A percentile compares a stretch with the other conserved stretches of the same genome.
Conservation (phyloP, 2,329 filamentous ascomycete species). For the Hymenoscyphus occultus region DNA sequence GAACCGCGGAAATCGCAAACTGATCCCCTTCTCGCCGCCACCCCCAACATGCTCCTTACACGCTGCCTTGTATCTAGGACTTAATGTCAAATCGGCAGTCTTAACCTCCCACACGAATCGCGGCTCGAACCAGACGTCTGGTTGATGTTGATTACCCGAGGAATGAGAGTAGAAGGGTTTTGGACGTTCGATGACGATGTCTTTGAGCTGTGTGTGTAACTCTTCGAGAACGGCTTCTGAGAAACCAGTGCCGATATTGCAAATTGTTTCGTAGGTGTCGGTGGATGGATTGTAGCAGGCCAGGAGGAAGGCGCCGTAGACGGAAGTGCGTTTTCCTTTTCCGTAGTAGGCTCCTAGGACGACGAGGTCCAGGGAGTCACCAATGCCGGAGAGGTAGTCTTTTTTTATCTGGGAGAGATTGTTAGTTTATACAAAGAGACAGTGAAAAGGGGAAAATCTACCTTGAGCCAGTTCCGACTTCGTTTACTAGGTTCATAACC, state of each 20-base stretch:
- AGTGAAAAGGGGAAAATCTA: conserved; percentile 39
- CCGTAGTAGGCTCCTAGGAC: conserved; percentile 93
- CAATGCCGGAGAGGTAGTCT: conserved; percentile 90
- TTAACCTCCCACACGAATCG: conserved; percentile 96
- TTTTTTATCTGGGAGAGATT: conserved; percentile 73
- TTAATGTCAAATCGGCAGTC: conserved; percentile 92
- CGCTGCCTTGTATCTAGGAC: conserved; percentile 93
- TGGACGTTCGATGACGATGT: conserved; percentile 78
- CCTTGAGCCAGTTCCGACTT: conserved; percentile 97
- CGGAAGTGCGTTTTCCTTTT: conserved; percentile 90
- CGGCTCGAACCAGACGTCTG: conserved; percentile 98
- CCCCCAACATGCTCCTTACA: conserved; percentile 72
- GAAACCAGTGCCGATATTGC: conserved; percentile 98
- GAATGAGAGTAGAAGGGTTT: conserved; percentile 96
- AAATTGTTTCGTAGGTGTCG: conserved; percentile 90
- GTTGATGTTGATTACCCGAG: conserved; percentile 81
- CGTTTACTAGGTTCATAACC: conserved; percentile 95
- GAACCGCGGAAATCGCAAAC: conserved; percentile 86
- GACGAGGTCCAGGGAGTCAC: conserved; percentile 94
- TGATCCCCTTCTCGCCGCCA: conserved; percentile 73
- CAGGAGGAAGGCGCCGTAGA: conserved; percentile 93
- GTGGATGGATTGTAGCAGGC: conserved; percentile 83
- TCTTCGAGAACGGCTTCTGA: conserved; percentile 91
- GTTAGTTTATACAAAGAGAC: neutral
- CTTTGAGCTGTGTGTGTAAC: conserved; percentile 70